Conservation (phyloP, 2,329 filamentous ascomycete genomes). For the Cordyceps tenuipes region DNA sequence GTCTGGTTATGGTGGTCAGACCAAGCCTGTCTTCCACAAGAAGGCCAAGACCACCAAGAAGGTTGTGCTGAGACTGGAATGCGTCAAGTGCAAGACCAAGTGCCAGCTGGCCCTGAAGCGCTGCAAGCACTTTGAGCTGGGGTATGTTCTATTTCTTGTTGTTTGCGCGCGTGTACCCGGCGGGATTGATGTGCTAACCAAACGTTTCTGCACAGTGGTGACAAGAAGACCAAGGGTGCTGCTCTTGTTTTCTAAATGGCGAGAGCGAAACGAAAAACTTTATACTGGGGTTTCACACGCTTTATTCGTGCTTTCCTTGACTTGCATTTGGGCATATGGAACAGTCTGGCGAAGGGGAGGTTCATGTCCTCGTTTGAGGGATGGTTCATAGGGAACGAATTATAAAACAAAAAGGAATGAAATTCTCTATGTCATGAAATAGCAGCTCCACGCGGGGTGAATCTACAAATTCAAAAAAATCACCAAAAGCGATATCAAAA, state of each 20-base stretch:
- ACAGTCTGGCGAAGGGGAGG: slow-evolving; percentile 37
- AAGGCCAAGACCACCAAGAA: slow-evolving; percentile 99
- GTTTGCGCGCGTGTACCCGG: background rate
- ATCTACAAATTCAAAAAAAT: slow-evolving; percentile 1
- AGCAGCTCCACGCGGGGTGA: slow-evolving; percentile 5
- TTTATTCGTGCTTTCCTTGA: slow-evolving; percentile 35
- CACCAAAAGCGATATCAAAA: background rate
- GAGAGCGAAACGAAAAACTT: slow-evolving; percentile 11
- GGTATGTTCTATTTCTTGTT: slow-evolving; percentile 52
- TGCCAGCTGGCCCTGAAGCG: slow-evolving; percentile 96
- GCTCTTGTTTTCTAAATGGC: slow-evolving; percentile 94
- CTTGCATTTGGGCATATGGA: slow-evolving; percentile 39
- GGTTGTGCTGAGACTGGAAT: slow-evolving; percentile 97
- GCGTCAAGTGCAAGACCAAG: slow-evolving; percentile 97
- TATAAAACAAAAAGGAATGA: slow-evolving; percentile 25
- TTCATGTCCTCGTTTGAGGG: slow-evolving; percentile 36
- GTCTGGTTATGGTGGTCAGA: slow-evolving; percentile 99
- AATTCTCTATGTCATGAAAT: slow-evolving; percentile 17
- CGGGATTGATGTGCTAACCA: slow-evolving; percentile 30
- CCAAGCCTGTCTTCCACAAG: slow-evolving; percentile 99
- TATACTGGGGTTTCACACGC: slow-evolving; percentile 28
- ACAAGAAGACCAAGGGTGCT: slow-evolving; percentile 99
- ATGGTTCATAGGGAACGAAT: slow-evolving; percentile 35
- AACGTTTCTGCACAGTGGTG: slow-evolving; percentile 59
- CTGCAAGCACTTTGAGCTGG: slow-evolving; percentile 99